Percentiles rank a stretch among this genome's conserved stretches.
phyloP scores from a whole-genome alignment of 306 rosid species.

The Canavalia ensiformis region DNA sequence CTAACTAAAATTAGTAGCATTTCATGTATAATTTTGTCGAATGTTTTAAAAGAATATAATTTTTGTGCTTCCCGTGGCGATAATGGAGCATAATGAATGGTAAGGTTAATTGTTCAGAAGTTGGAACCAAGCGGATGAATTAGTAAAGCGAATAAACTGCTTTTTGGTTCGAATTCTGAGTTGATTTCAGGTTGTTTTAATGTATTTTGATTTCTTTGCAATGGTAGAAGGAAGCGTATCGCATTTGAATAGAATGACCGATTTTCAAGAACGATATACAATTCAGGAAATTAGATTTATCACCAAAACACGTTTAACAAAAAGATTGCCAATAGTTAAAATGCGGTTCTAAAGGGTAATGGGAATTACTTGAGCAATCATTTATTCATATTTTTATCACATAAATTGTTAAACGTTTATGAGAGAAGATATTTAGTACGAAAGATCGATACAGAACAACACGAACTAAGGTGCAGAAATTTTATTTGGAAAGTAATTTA shows the following conservation, averaged over 20 bases:
- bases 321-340: neutral
- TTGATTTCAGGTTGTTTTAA: neutral
- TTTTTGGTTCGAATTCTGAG: neutral
- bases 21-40: slow-evolving; percentile 31
- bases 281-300: neutral
- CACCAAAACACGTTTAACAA: neutral
- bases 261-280: too few species aligned
- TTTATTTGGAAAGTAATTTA: too few species aligned
- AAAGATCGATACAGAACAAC: too few species aligned
- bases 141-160: neutral
- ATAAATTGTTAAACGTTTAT: neutral
- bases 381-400: neutral
- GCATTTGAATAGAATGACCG: neutral
- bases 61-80: slow-evolving; percentile 1
- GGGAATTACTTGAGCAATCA: neutral
- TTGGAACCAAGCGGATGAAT: neutral
- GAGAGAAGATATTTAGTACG: too few species aligned
- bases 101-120: neutral
- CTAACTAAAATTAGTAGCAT: neutral
- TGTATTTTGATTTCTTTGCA: neutral
- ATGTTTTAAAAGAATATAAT: slow-evolving; percentile 16
- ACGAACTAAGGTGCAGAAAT: too few species aligned
- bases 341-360: neutral
- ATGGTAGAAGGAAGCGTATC: neutral
- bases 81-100: neutral